A percentile compares a stretch with the other conserved stretches of the same genome.
Conservation (phyloP, 371 early-diverging fungal genomes). For the Caulochytrium protostelioides region DNA sequence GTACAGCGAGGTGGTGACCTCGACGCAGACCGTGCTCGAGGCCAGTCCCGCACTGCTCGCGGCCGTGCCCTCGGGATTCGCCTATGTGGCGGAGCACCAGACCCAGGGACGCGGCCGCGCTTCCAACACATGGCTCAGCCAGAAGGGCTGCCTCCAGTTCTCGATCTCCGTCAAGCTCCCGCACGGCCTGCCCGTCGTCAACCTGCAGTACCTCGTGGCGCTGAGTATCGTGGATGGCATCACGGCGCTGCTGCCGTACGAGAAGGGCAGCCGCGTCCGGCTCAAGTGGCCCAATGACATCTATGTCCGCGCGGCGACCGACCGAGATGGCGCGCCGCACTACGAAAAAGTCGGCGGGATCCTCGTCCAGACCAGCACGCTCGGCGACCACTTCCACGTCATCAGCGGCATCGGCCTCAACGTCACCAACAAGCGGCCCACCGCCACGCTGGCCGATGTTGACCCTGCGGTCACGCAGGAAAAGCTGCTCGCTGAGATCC, state of each 20-base stretch:
- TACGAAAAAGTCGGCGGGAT: constrained; percentile 68
- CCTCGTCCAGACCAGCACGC: no score
- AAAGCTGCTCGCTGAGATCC: no score
- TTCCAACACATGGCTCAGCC: constrained; percentile 62
- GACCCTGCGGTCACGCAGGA: no score
- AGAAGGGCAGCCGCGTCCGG: constrained; percentile 40
- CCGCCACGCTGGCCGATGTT: no score
- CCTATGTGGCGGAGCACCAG: constrained; percentile 1
- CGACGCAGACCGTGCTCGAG: constrained; percentile 78
- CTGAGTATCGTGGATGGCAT: constrained; percentile 64
- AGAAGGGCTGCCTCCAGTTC: constrained; percentile 70
- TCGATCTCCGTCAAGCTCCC: constrained; percentile 51
- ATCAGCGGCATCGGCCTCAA: no score
- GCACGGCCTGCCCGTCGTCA: constrained; percentile 34
- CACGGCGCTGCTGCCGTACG: not conserved
- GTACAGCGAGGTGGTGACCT: constrained; percentile 50
- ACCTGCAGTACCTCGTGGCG: constrained; percentile 73
- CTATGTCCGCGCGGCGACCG: constrained; percentile 23
- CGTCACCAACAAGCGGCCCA: no score
- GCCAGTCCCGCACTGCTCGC: constrained; percentile 5
- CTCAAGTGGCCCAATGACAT: constrained; percentile 96
- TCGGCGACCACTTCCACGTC: no score
- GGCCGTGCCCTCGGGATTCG: not conserved
- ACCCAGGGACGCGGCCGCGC: constrained; percentile 1
- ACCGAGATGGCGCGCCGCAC: constrained; percentile 1